Base-by-base conservation (phyloP, 2,329 filamentous ascomycete genomes). In the Cyphellophora attinorum region DNA sequence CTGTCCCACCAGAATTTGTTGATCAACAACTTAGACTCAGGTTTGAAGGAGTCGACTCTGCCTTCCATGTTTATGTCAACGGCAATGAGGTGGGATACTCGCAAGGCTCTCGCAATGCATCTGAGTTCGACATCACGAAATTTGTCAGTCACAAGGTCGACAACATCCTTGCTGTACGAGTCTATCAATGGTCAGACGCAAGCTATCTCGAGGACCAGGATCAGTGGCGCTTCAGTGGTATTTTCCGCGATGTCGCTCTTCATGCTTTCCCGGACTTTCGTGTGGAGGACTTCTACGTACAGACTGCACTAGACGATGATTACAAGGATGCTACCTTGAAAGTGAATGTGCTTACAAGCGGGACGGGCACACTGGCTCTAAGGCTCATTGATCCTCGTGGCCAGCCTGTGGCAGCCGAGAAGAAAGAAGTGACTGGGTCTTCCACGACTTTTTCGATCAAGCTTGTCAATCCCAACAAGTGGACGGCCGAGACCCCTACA, bases 31-130 rank as follows among this genome's bases (percentile, higher is more conserved):
- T 82, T 12, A 64, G 77, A 11, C 57, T 84, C 14, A 64, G 79
- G 8, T 84, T 83, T 40, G 79, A 84, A 35, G 80, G 80, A 2
- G 79, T 84, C 0, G 79, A 84, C 47, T 78, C 75, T 47, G 74
- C 79, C 0, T 84, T 79, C 47, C 77, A 83, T 52, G 57, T 83
- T 8, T 83, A 71, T 67, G 58, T 84, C 5, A 84, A 84, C 43
- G 75, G 76, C 0, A 51, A 60, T 11, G 57, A 75, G 21, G 60
- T 82, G 2, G 80, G 80, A 2, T 84, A 83, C 47, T 73, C 73
- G 3, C 78, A 84, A 49, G 80, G 79, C 1, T 72, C 72, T 6
- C 65, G 79, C 23, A 84, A 84, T 45, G 67, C 79, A 0, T 68
- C 74, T 5, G 80, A 85, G 49, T 84, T 82, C 45, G 80, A 84